Evolutionary conservation across 108 stramenopile species (phyloP), one percentile per base, ranked within the genome.

Genomic region (Stephanodiscus minutulus): DNA sequence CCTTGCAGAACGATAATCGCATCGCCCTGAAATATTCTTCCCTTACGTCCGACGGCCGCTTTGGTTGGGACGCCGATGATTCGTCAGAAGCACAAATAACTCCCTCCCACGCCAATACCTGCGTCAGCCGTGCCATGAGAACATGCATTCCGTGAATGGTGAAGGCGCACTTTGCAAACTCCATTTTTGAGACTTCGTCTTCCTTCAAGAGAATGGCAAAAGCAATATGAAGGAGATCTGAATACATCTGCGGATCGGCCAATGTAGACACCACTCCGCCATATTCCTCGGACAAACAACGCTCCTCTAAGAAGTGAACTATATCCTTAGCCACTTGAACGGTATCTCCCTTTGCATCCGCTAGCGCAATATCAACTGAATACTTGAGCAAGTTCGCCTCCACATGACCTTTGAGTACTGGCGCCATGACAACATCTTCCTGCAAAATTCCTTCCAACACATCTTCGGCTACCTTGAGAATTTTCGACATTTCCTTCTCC

Each of bases 101-200:
- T 12, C 77, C 57, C 52, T 79, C 66, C 70, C 70, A 78, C 28
- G 65, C 33, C 33, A 68, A 65, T 0, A 75, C 72, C 67, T 74
- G 87, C 49, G 80, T 83, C 62, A 88, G 74, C 28, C 83, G 47
- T 22, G 83, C 81, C 85, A 91, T 79, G 3, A 91, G 79, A 66
- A 85, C 79, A 35, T 87, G 82, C 77, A 91, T 85, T 39, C 85
- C 89, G 46, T 81, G 64, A 17, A 85, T 67, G 50, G 83, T 70
- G 52, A 91, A 91, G 5, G 82, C 87, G 24, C 80, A 83, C 12
- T 64, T 71, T 31, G 70, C 52, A 47, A 52, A 49, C 68, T 82
- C 76, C 76, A 74, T 61, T 17, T 29, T 25, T 1, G 33, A 72
- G 53, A 65, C 55, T 52, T 68, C 71, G 7, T 83, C 73, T 29